Conservation (phyloP, 2,329 filamentous ascomycete species). For the Esteya vermicola region DNA sequence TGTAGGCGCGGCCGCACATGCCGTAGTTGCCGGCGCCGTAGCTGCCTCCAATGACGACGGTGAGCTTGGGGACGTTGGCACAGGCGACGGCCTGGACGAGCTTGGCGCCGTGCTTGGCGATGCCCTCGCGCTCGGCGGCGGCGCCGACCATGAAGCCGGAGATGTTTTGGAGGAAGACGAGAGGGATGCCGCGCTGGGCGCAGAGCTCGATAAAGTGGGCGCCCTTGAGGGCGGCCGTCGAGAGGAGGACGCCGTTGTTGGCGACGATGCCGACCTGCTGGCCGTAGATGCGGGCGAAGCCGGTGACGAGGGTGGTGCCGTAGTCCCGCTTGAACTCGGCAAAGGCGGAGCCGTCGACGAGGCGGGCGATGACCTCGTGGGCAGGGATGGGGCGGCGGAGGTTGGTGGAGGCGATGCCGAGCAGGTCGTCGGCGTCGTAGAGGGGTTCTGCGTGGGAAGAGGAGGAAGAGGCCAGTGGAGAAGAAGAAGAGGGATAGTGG, state of each 20-base stretch:
- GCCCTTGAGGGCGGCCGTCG: conserved; percentile 76
- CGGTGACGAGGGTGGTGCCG: conserved; percentile 77
- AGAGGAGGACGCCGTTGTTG: conserved; percentile 93
- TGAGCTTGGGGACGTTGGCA: conserved; percentile 91
- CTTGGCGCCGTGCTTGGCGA: conserved; percentile 96
- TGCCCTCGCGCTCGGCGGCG: conserved; percentile 84
- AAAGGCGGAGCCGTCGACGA: conserved; percentile 83
- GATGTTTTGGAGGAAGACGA: conserved; percentile 94
- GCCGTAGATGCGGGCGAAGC: conserved; percentile 81
- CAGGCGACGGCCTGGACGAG: conserved; percentile 91
- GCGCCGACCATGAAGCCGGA: conserved; percentile 95
- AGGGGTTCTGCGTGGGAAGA: conserved; percentile 56
- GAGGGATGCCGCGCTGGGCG: conserved; percentile 72
- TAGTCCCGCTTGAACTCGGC: conserved; percentile 91
- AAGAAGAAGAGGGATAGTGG: conserved; percentile 50
- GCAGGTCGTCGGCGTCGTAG: conserved; percentile 64
- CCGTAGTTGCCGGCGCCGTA: conserved; percentile 96
- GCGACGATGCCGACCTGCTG: conserved; percentile 86
- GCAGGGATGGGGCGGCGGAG: conserved; percentile 73
- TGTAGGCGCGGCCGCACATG: conserved; percentile 92
- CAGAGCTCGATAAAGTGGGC: conserved; percentile 96
- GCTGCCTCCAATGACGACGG: conserved; percentile 84
- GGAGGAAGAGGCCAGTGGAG: conserved; percentile 20
- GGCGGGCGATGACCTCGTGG: conserved; percentile 80
- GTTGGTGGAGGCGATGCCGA: conserved; percentile 82